Conservation (phyloP, 2,329 filamentous ascomycete species). For the Verticillium nubilum region DNA sequence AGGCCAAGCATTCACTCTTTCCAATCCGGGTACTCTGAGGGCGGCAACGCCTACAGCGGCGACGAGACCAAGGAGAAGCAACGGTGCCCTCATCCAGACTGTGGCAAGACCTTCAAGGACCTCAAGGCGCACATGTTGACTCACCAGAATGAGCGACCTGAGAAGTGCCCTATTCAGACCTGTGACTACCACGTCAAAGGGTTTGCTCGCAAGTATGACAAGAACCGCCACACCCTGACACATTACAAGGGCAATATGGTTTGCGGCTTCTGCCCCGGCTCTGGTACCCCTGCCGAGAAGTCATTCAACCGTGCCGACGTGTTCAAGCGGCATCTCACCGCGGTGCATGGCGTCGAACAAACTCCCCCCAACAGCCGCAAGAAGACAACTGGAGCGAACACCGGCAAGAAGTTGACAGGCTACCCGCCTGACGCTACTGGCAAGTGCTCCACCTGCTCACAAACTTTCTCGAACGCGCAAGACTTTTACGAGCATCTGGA, state of each 20-base stretch:
- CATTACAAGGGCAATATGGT: slow-evolving; percentile 98
- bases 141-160: slow-evolving; percentile 82
- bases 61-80: slow-evolving; percentile 62
- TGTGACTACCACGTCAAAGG: slow-evolving; percentile 92
- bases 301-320: slow-evolving; percentile 94
- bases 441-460: slow-evolving; percentile 91
- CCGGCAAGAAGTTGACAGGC: slow-evolving; percentile 40
- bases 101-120: slow-evolving; percentile 83
- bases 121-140: slow-evolving; percentile 93
- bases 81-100: slow-evolving; percentile 77
- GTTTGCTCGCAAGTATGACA: slow-evolving; percentile 93
- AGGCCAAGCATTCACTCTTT: slow-evolving; percentile 63
- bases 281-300: slow-evolving; percentile 84
- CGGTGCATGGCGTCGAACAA: slow-evolving; percentile 88
- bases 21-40: slow-evolving; percentile 48
- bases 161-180: slow-evolving; percentile 88
- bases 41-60: slow-evolving; percentile 54
- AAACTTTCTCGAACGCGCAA: slow-evolving; percentile 86
- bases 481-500: slow-evolving; percentile 98
- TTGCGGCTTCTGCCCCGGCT: slow-evolving; percentile 88
- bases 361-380: slow-evolving; percentile 87
- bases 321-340: slow-evolving; percentile 89
- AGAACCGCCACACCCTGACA: slow-evolving; percentile 88
- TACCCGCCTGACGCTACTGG: slow-evolving; percentile 77
- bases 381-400: slow-evolving; percentile 40